Conservation (phyloP, 257 asterid genomes). For the Solanum pinnatisectum region DNA sequence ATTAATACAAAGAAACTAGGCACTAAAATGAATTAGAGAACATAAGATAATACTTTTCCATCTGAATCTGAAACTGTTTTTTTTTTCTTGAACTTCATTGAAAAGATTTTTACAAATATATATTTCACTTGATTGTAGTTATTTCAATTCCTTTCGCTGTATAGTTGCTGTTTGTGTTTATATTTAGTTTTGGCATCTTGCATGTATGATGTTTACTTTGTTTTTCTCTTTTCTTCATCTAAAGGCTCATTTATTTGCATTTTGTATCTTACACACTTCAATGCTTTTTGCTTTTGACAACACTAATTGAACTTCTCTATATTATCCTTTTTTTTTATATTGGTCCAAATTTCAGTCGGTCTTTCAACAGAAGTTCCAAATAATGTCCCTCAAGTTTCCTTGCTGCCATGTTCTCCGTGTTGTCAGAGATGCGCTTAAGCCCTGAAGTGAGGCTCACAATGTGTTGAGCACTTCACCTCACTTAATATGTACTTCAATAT, state of each 20-base stretch:
- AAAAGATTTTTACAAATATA: not conserved
- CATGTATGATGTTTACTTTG: not conserved
- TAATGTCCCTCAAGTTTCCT: not conserved
- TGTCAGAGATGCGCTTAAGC: too few relatives aligned
- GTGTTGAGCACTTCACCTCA: too few relatives aligned
- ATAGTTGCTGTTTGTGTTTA: not conserved
- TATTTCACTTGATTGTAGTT: not conserved
- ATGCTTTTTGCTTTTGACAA: not conserved
- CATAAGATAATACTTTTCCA: not conserved
- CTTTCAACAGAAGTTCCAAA: not conserved
- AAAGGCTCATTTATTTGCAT: not conserved
- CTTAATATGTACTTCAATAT: too few relatives aligned
- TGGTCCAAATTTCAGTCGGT: not conserved
- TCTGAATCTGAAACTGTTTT: not conserved
- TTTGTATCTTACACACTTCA: not conserved
- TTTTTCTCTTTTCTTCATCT: not conserved
- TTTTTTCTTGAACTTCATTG: not conserved
- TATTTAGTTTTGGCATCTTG: not conserved
- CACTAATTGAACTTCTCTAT: not conserved
- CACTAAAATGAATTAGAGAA: not conserved
- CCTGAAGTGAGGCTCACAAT: too few relatives aligned
- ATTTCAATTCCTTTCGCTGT: not conserved
- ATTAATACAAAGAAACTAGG: not conserved
- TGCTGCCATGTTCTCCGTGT: not conserved
- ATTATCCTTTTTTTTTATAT: not conserved